A percentile compares a stretch with the other conserved stretches of the same genome.
These are phyloP conservation scores for Lasiodiplodia citricola DNA, from an alignment of 2,329 filamentous ascomycete genomes.

Conservation along the genomic window DNA sequence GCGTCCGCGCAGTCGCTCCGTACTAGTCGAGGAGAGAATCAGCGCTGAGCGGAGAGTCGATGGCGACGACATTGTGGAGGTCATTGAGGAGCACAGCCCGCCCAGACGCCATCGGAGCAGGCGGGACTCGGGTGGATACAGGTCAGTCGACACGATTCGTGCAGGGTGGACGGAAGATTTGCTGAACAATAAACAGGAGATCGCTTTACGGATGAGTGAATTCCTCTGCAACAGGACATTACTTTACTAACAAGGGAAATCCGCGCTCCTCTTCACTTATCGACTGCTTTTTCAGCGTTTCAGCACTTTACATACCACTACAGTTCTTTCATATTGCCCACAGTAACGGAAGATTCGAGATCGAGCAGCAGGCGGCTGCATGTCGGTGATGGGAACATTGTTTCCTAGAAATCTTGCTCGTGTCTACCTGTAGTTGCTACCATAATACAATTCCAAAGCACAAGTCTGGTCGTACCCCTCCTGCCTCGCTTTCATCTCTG, in stretches of 20 bases:
- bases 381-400: not conserved
- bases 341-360: not conserved
- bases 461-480: not conserved
- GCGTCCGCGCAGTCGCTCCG: slow-evolving; percentile 39
- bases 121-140: slow-evolving; percentile 50
- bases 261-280: not conserved
- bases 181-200: slow-evolving; percentile 17
- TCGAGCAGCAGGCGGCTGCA: not conserved
- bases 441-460: not conserved
- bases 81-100: slow-evolving; percentile 61
- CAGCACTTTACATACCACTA: not conserved
- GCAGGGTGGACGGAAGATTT: slow-evolving; percentile 37
- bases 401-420: not conserved
- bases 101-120: slow-evolving; percentile 46
- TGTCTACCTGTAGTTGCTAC: not conserved
- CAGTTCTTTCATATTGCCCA: too few species aligned
- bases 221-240: not conserved
- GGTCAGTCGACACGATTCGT: slow-evolving; percentile 54
- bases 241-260: not conserved
- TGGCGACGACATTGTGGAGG: slow-evolving; percentile 62
- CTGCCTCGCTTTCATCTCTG: not conserved
- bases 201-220: slow-evolving; percentile 2
- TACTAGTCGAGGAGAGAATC: slow-evolving; percentile 51
- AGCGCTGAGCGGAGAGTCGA: slow-evolving; percentile 42
- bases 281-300: not conserved